Evolutionary conservation across 768 basidiomycete genomes (phyloP), one percentile per base, ranked within the genome.

Genomic region (Pholiota molesta): DNA sequence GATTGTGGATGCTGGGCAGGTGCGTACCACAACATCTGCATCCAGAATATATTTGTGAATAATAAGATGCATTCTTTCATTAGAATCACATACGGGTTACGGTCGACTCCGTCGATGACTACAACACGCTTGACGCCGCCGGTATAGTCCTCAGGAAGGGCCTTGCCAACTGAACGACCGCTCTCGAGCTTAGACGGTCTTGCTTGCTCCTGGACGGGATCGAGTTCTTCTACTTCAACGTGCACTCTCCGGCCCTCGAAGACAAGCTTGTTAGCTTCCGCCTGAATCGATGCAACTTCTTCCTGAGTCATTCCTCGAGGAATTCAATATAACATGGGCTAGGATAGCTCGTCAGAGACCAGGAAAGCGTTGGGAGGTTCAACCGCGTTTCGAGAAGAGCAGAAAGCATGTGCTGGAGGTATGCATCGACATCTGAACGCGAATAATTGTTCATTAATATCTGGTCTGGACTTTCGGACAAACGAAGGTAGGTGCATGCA

Each of bases 341-440:
- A 7, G 93, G 90, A 65, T 79, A 85, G 17, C 79, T 75, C 0
- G 89, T 87, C 59, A 94, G 78, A n/a, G 90, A 90, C 92, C 93
- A 94, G 1, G 89, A 89, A 21, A 93, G 80, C 2, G 93, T 94
- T 7, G 86, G 85, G 28, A 93, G 78, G 33, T 83, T 73, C 40
- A 91, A 78, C 3, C 75, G 77, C 23, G 80, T 78, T 68, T 94
- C 91, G 5, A 94, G 79, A n/a, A 93, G 79, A 0, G 92, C 91
- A 14, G 92, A 93, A 23, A 94, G 82, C 47, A 93, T 79, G 64
- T 94, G 93, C 68, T 94, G 93, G 89, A 89, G 1, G 92, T 93
- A 72, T 95, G 92, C 84, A 92, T 86, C 16, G 86, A 84, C 89
- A 91, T 91, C 89, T 92, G 66, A 47, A 59, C 14, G 29, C 29